Evolutionary conservation across 805 yeast species (phyloP), one percentile per base, ranked within the genome.

Genomic region (Lipomyces chichibuensis): DNA sequence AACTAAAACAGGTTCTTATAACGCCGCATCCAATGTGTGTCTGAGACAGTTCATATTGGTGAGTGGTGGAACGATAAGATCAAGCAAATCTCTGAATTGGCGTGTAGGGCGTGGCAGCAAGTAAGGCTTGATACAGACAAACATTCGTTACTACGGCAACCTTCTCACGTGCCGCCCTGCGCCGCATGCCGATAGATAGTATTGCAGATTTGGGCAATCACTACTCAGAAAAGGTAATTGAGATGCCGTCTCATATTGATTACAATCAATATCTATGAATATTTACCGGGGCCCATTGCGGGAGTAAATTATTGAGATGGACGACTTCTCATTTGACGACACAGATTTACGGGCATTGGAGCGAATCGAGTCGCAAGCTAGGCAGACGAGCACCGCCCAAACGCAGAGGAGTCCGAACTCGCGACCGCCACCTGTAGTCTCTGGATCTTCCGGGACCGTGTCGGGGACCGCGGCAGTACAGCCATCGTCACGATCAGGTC

Each of bases 321-420:
- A 55, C 20, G 58, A 55, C 33, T 55, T 55, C 23, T 33, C 58
- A 32, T n/a, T 33, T 17, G 58, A 55, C 39, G 58, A 55, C 13
- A 55, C 23, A 55, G 58, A 55, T 20, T 9, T 55, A 11, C 39
- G 3, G 39, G 58, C 58, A 25, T 32, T 59, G 37, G 35, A 59
- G 8, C 23, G 59, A n/a, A 29, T 49, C 27, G 62, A 49, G 27
- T 9, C 6, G 17, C 37, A 49, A 46, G 33, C 43, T 5, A 58
- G n/a, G 27, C 32, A 43, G 27, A 13, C 59, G n/a, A 23, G 39
- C n/a, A 33, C 56, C 11, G 23, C 56, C 3, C 39, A 14, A 11
- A 29, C 20, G 14, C 23, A 29, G 32, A 29, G 57, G 37, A 58
- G 25, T n/a, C 8, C 9, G 20, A 43, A 14, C 49, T 43, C 20